Conservation (phyloP, 2,329 filamentous ascomycete species). For the Diaporthe citrichinensis region DNA sequence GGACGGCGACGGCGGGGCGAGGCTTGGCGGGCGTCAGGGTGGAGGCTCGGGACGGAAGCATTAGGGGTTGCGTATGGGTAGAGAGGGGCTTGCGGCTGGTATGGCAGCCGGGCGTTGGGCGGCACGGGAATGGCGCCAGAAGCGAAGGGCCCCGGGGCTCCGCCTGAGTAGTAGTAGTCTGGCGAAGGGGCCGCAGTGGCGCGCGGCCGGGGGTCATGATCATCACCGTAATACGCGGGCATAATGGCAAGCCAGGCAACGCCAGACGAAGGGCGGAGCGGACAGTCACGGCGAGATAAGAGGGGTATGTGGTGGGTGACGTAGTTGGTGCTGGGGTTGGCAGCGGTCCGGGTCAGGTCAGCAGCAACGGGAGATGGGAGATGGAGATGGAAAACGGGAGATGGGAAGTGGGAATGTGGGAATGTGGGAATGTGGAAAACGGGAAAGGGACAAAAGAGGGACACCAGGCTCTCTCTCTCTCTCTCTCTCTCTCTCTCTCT, state of each 20-base stretch:
- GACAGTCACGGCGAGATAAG: neutral
- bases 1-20: conserved; percentile 38
- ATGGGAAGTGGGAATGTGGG: neutral
- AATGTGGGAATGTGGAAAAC: neutral
- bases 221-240: conserved; percentile 18
- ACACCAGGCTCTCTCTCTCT: neutral
- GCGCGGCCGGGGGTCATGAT: conserved; percentile 1
- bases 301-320: neutral
- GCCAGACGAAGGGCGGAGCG: neutral
- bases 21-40: conserved; percentile 17
- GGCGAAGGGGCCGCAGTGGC: neutral
- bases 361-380: neutral
- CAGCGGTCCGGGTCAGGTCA: neutral
- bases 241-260: neutral
- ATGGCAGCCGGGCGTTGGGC: conserved; percentile 42
- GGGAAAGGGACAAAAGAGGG: neutral
- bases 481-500: neutral
- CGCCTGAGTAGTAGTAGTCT: conserved; percentile 5
- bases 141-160: neutral
- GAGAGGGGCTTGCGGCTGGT: conserved; percentile 59
- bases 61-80: conserved; percentile 42
- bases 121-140: conserved; percentile 10
- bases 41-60: conserved; percentile 27
- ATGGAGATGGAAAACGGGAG: neutral
- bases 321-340: neutral